Evolutionary conservation across 2,329 filamentous ascomycete genomes (phyloP), one percentile per base, ranked within the genome.

Genomic region (Colletotrichum sp.): DNA sequence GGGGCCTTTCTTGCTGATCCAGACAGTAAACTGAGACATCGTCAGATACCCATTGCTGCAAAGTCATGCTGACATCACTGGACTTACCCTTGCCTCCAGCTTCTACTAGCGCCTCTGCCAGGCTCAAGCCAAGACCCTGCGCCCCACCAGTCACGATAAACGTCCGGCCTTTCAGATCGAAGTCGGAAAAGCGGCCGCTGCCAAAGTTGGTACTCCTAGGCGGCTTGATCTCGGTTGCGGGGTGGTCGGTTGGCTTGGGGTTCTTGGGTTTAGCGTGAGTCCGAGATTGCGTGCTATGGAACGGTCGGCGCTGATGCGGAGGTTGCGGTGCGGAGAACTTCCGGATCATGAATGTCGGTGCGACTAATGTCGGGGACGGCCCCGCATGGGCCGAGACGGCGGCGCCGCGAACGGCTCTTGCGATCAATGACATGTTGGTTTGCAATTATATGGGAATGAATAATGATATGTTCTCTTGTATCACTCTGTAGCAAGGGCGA

Each of bases 101-200:
- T 83, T 96, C 94, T 15, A 95, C 87, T 16, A 96, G 85, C 2
- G 92, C 94, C 80, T 96, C 94, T 2, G 93, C 91, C 80, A 96
- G 91, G 8, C 93, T 91, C 25, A 96, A 85, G n/a, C 94, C 94
- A 12, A 96, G 88, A 0, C 95, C 95, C 76, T 92, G 89, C 4
- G 91, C 94, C 71, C 91, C 94, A 22, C 94, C 94, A 3, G 93
- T 94, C 5, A 96, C 92, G 34, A 94, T 83, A 63, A 95, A 90
- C 2, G 94, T 89, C 80, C 92, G 93, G 75, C 91, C 90, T n/a
- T 86, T 86, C 44, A 96, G 87, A 77, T 90, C 91, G 84, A 96
- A 96, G 81, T 96, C 94, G 8, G 92, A 90, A 67, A 94, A 82
- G n/a, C 80, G 79, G 71, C 84, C 85, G 27, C 65, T 78, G 5